phyloP scores from a whole-genome alignment of 2,329 filamentous ascomycete species.

The Penicillium sp. region DNA sequence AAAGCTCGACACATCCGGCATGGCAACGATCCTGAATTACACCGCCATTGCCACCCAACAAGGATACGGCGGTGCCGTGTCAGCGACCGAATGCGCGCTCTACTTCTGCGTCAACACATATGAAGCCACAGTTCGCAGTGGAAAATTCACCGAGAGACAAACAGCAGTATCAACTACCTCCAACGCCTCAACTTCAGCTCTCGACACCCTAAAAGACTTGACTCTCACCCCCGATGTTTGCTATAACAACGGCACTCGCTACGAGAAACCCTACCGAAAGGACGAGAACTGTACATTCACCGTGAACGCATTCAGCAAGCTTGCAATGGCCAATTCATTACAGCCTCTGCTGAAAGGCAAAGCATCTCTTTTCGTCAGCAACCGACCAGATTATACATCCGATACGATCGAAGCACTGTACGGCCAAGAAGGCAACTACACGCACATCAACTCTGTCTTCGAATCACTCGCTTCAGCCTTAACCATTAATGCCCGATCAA shows the following conservation, averaged over 20 bases:
- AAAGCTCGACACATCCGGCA: slow-evolving; percentile 12
- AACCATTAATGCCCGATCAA: slow-evolving; percentile 24
- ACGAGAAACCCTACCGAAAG: slow-evolving; percentile 10
- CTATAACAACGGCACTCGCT: slow-evolving; percentile 22
- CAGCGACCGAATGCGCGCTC: slow-evolving; percentile 26
- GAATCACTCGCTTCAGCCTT: slow-evolving; percentile 21
- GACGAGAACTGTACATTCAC: slow-evolving; percentile 22
- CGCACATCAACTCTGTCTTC: slow-evolving; percentile 23
- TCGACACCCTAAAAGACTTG: slow-evolving; percentile 1
- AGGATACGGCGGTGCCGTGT: slow-evolving; percentile 13
- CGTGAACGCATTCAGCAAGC: slow-evolving; percentile 22
- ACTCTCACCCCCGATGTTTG: slow-evolving; percentile 25
- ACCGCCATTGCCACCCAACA: slow-evolving; percentile 22
- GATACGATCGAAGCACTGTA: slow-evolving; percentile 27
- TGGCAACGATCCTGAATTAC: slow-evolving; percentile 27
- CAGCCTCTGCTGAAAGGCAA: slow-evolving; percentile 20
- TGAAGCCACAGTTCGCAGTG: slow-evolving; percentile 19
- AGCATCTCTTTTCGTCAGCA: slow-evolving; percentile 21
- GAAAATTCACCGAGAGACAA: slow-evolving; percentile 21
- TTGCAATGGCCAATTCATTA: slow-evolving; percentile 26
- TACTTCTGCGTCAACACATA: slow-evolving; percentile 31
- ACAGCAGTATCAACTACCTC: slow-evolving; percentile 13
- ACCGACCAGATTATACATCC: slow-evolving; percentile 25
- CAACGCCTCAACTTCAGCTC: slow-evolving; percentile 12
- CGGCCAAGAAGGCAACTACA: slow-evolving; percentile 24